Percentiles rank a stretch among this genome's conserved stretches.
Conservation (phyloP, 108 stramenopile species). For the Discostella pseudostelligera region DNA sequence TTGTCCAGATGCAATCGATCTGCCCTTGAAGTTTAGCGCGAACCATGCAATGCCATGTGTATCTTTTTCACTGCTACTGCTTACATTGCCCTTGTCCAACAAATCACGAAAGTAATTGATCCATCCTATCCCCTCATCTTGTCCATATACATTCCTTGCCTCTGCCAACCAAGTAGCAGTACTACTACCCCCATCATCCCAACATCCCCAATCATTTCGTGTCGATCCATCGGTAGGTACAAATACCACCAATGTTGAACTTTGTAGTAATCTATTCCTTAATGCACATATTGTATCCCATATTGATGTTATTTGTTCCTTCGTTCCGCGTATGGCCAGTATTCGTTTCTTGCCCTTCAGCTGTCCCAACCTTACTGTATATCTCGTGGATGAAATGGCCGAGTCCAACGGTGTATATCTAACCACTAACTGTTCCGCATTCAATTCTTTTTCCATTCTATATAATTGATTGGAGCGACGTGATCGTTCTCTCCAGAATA, state of each 20-base stretch:
- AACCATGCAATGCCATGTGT: constrained; percentile 65
- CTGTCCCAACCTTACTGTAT: constrained; percentile 18
- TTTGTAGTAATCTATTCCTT: constrained; percentile 58
- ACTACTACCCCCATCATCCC: not conserved
- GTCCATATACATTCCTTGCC: constrained; percentile 31
- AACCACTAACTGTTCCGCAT: constrained; percentile 53
- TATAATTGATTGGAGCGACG: constrained; percentile 62
- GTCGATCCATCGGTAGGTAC: constrained; percentile 65
- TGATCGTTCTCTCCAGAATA: constrained; percentile 66
- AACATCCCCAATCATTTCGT: constrained; percentile 44
- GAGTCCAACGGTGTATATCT: constrained; percentile 53
- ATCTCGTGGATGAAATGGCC: constrained; percentile 25
- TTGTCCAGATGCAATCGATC: constrained; percentile 73
- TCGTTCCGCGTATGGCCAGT: constrained; percentile 60
- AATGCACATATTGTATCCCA: constrained; percentile 38
- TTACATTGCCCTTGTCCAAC: constrained; percentile 29
- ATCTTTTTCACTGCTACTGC: not conserved
- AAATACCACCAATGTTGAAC: constrained; percentile 53
- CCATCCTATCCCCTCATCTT: constrained; percentile 40
- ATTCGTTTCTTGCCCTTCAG: constrained; percentile 47
- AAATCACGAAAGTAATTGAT: constrained; percentile 56
- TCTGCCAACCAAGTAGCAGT: constrained; percentile 59
- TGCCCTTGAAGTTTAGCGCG: constrained; percentile 69
- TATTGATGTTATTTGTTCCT: constrained; percentile 44
- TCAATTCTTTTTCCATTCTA: constrained; percentile 80